Base-by-base conservation (phyloP, 345 rosid genomes). In the Eucalyptus victrix region DNA sequence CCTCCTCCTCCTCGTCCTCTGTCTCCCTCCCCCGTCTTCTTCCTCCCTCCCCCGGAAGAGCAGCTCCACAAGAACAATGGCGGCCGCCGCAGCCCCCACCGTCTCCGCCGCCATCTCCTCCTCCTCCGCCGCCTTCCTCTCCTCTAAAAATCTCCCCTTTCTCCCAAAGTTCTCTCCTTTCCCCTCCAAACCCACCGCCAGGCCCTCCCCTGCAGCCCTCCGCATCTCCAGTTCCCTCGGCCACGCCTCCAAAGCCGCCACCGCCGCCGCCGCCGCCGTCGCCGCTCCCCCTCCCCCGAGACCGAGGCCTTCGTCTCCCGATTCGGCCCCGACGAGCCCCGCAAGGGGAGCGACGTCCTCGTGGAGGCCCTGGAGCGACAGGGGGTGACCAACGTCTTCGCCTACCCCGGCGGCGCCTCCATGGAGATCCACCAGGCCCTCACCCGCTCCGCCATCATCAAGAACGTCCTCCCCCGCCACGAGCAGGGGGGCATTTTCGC, bases 361-460 rank as follows among this genome's bases (percentile, higher is more conserved):
- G 98, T 97, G 13, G 99, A 97, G 89, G 99, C 99, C 42, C 93
- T 97, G 42, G 98, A 97, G 89, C 96, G 99, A 8, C 92, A 96
- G 89, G 98, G 99, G 44, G 99, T 97, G 72, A 94, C 90, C 23
- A 91, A 91, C 49, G 99, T 97, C 28, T 97, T 97, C 91, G 99
- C 99, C 11, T 97, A 97, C 88, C 99, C 99, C 0, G 99, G 99
- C 12, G 99, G 98, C 47, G 99, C 99, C 9, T 97, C 99, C 21
- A 21, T 97, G 99, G 99, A 98, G 97, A 97, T 98, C 93, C 99
- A 98, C 91, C 99, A 97, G 89, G 98, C 98, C n/a, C 93, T 98
- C 89, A 97, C 99, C 26, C 99, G 99, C 87, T 96, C 99, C n/a
- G 44, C 86, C 40, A 76, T 65, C 23, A 98, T 98, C 91, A 95